phyloP scores from a whole-genome alignment of 2,329 filamentous ascomycete species.

The Colletotrichum costaricense region DNA sequence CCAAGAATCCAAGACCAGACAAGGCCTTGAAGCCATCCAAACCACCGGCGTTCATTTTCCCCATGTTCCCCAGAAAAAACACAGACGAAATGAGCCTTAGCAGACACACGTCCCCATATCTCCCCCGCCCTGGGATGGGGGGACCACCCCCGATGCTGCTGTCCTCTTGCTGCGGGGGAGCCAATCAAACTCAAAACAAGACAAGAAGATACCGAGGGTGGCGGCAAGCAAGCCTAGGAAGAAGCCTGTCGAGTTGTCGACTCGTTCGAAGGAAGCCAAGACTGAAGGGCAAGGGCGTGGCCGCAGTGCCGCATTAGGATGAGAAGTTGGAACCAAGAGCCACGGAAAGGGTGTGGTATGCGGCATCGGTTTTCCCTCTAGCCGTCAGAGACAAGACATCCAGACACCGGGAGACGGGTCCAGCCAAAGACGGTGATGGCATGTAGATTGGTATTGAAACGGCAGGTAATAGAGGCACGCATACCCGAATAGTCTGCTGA shows the following conservation, averaged over 20 bases:
- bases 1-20: background rate
- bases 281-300: background rate
- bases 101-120: slow-evolving; percentile 9
- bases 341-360: background rate
- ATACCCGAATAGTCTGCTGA: background rate
- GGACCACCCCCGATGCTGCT: slow-evolving; percentile 21
- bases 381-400: slow-evolving; percentile 5
- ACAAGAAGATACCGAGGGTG: slow-evolving; percentile 33
- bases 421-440: background rate
- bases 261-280: background rate
- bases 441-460: background rate
- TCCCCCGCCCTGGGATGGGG: slow-evolving; percentile 1
- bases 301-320: slow-evolving; percentile 15
- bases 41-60: background rate
- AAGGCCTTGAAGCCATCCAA: slow-evolving; percentile 22
- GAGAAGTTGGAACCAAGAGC: background rate
- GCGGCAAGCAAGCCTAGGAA: slow-evolving; percentile 11
- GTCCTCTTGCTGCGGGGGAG: slow-evolving; percentile 21
- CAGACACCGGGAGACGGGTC: background rate
- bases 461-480: background rate
- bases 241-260: background rate
- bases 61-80: slow-evolving; percentile 24
- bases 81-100: background rate
- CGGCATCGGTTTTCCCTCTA: background rate
- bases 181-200: slow-evolving; percentile 29